Evolutionary conservation across 106 monocot species (phyloP), one percentile per base, ranked within the genome.

Genomic region (Acorus calamus): DNA sequence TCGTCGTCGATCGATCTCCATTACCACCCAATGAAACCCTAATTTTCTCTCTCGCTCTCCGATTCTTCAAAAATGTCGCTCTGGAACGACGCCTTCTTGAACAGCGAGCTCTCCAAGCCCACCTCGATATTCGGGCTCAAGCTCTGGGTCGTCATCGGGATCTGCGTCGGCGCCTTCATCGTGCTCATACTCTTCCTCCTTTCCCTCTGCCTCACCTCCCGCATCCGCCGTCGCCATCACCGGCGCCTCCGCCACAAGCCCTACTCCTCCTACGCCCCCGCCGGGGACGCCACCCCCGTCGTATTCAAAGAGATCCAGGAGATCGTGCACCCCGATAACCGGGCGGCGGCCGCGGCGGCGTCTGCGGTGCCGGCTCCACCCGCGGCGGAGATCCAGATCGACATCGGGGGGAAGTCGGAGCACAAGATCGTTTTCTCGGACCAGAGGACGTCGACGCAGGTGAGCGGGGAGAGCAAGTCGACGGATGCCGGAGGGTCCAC

Each of bases 91-190:
- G 65, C 49, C 11, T 77, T 80, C 46, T 44, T 78, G 51, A 76
- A 76, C 78, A 57, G 13, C 50, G 74, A 74, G 75, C 69, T 88
- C 11, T 81, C 78, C 14, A 78, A 67, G 68, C 73, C 59, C 2
- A 88, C 88, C 13, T 62, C 76, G 44, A 71, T 88, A 61, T 79
- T 84, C 46, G 88, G 88, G 9, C 66, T 88, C 6, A 53, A 66
- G 43, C 72, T 88, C 0, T 84, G 83, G 84, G 73, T 88, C 2
- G 75, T 88, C 55, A 76, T 88, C 66, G 84, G 72, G 28, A 73
- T 81, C 71, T 69, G 57, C 56, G 67, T 69, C 66, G 80, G 75
- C 43, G 80, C 72, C 41, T 44, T 74, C 69, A 67, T 88, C 64
- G 66, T 88, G 42, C 70, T 88, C 10, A 14, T 80, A 53, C 78